Evolutionary conservation across 352 stramenopile species (phyloP).

Genomic region (Phytophthora europaea): DNA sequence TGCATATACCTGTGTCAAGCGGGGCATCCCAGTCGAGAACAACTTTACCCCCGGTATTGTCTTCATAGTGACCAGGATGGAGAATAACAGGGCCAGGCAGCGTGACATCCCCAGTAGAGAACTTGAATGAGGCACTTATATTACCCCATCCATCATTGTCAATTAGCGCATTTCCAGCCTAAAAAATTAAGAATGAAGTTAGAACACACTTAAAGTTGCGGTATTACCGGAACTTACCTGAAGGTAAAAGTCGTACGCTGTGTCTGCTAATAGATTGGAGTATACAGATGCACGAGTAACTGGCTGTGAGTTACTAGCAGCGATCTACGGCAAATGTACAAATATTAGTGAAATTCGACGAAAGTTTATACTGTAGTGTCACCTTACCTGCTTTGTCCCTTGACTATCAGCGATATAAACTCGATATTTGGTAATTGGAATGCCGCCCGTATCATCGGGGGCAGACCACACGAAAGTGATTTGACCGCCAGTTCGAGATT

Average conservation of each 20-base stretch:
- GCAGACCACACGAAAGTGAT: conserved; percentile 51
- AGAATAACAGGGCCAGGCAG: conserved; percentile 50
- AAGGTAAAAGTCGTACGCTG: conserved; percentile 54
- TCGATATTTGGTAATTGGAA: conserved; percentile 69
- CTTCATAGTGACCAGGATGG: conserved; percentile 16
- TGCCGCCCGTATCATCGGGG: conserved; percentile 61
- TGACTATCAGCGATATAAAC: conserved; percentile 41
- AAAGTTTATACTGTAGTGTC: background rate
- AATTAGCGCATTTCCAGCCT: conserved; percentile 59
- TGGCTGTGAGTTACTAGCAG: conserved; percentile 20
- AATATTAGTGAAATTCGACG: conserved; percentile 1
- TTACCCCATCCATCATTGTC: conserved; percentile 58
- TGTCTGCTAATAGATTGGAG: conserved; percentile 37
- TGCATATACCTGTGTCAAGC: conserved; percentile 50
- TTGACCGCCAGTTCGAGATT: conserved; percentile 47
- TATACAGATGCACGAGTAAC: conserved; percentile 29
- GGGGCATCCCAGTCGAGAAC: conserved; percentile 58
- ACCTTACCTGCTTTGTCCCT: conserved; percentile 23
- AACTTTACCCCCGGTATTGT: conserved; percentile 64
- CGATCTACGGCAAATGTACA: conserved; percentile 18
- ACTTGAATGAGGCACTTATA: conserved; percentile 37
- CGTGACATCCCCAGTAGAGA: conserved; percentile 42
- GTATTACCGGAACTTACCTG: conserved; percentile 41
- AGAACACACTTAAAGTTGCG: background rate
- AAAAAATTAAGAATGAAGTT: background rate